phyloP scores from a whole-genome alignment of 345 rosid species.

The Camelina sativa region DNA sequence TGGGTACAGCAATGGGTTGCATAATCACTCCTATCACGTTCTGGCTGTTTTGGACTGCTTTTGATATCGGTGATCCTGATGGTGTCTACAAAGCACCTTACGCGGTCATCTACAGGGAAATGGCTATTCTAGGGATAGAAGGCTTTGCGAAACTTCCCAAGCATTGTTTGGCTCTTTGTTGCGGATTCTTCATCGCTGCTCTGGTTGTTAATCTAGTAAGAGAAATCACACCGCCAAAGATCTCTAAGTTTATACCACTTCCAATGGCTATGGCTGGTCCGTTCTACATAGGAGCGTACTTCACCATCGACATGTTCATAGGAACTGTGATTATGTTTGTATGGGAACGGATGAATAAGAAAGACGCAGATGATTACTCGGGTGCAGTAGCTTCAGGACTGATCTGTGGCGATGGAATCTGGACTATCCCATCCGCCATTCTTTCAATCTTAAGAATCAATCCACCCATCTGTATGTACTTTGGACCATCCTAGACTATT shows the following conservation, averaged over 20 bases:
- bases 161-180: constrained; percentile 42
- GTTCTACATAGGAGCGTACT: constrained; percentile 50
- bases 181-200: constrained; percentile 47
- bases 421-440: constrained; percentile 44
- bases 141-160: constrained; percentile 35
- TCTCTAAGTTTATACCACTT: constrained; percentile 43
- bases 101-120: constrained; percentile 71
- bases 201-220: constrained; percentile 38
- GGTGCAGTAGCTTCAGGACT: constrained; percentile 52
- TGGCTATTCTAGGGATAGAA: constrained; percentile 50
- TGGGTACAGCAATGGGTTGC: constrained; percentile 84
- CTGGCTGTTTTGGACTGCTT: constrained; percentile 82
- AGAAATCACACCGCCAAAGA: constrained; percentile 18
- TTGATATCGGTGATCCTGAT: constrained; percentile 70
- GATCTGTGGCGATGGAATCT: constrained; percentile 52
- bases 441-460: constrained; percentile 48
- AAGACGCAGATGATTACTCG: constrained; percentile 37
- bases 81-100: constrained; percentile 80
- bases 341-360: constrained; percentile 45
- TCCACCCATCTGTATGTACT: constrained; percentile 58
- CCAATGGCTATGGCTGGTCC: constrained; percentile 59
- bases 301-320: constrained; percentile 55
- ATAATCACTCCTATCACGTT: constrained; percentile 74
- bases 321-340: constrained; percentile 47
- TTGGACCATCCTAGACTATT: constrained; percentile 35